phyloP scores from a whole-genome alignment of 139 green algal species.

The Closterium sp. region DNA sequence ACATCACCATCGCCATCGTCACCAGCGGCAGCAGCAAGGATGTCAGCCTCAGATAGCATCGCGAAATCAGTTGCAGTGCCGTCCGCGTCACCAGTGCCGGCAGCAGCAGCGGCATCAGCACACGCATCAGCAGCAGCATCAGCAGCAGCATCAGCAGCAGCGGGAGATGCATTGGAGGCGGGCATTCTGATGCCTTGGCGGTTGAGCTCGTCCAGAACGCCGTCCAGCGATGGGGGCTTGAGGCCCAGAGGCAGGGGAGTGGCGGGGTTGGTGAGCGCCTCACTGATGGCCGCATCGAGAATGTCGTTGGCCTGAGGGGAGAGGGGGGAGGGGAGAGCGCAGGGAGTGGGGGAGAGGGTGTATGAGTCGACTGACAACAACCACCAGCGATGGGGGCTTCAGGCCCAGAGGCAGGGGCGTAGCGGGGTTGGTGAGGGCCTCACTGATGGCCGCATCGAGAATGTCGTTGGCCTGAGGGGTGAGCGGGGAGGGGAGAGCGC shows the following conservation, averaged over 20 bases:
- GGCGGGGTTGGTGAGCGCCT: constrained; percentile 49
- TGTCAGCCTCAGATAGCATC: neutral
- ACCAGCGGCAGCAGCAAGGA: neutral
- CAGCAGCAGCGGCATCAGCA: neutral
- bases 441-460: neutral
- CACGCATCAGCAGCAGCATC: neutral
- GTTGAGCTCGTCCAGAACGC: constrained; percentile 48
- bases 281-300: constrained; percentile 47
- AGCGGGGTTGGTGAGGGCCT: neutral
- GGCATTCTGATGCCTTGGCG: constrained; percentile 29
- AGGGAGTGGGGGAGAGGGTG: too few relatives aligned
- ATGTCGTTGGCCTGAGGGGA: constrained; percentile 10
- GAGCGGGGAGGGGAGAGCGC: neutral
- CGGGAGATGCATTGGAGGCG: neutral
- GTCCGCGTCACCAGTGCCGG: neutral
- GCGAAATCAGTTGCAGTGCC: neutral
- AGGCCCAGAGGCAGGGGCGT: neutral
- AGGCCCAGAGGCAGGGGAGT: constrained; percentile 47
- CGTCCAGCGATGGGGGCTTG: constrained; percentile 51
- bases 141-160: too few relatives aligned
- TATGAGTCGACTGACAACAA: neutral
- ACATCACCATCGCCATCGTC: neutral
- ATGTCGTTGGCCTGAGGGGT: neutral
- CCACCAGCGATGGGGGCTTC: neutral
- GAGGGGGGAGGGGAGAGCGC: too few relatives aligned